These are phyloP conservation scores for Rossbeevera mucosa DNA, from an alignment of 768 basidiomycete species.

Conservation along the genomic window DNA sequence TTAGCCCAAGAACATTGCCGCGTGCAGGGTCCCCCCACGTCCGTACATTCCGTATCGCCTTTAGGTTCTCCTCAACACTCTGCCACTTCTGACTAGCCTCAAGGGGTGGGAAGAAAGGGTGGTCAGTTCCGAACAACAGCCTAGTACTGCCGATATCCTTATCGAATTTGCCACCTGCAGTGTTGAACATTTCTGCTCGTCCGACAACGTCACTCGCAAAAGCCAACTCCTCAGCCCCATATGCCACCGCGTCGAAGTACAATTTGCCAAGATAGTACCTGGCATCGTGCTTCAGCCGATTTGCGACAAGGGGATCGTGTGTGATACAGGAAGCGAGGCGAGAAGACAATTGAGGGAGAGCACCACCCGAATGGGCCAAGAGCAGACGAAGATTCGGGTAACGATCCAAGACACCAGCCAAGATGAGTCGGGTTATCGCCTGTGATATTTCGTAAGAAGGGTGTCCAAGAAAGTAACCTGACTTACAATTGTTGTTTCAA, in stretches of 20 bases:
- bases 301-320: constrained; percentile 78
- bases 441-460: constrained; percentile 18
- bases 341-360: constrained; percentile 78
- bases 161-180: constrained; percentile 28
- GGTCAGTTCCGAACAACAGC: constrained; percentile 83
- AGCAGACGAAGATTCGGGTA: constrained; percentile 72
- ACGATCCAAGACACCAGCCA: constrained; percentile 76
- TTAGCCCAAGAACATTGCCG: constrained; percentile 62
- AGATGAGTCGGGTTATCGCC: constrained; percentile 76
- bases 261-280: constrained; percentile 78
- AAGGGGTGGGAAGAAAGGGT: constrained; percentile 89
- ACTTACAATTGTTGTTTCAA: constrained; percentile 83
- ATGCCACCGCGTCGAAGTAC: constrained; percentile 84
- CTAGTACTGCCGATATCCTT: constrained; percentile 46
- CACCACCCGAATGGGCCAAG: constrained; percentile 85
- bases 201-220: constrained; percentile 70
- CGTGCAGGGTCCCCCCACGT: constrained; percentile 44
- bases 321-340: constrained; percentile 80
- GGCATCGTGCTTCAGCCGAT: constrained; percentile 73
- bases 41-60: constrained; percentile 53
- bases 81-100: constrained; percentile 65
- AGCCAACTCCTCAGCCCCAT: constrained; percentile 79
- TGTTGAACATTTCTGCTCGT: constrained; percentile 50
- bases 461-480: background rate
- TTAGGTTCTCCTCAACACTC: constrained; percentile 81